phyloP scores from a whole-genome alignment of 805 yeast genomes.

The Candida awuae region DNA sequence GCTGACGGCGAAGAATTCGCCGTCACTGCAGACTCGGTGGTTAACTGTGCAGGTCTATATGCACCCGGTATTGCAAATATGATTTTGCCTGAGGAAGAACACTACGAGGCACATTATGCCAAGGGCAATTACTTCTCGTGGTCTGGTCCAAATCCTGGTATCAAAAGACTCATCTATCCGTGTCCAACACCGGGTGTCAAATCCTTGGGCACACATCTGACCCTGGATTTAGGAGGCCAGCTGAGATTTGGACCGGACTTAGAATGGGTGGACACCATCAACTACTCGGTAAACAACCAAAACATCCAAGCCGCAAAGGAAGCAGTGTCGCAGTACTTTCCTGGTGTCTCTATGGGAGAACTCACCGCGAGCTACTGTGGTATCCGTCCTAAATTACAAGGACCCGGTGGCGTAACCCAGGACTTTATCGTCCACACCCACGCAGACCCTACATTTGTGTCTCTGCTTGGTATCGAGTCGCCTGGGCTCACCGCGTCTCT shows the following conservation, averaged over 20 bases:
- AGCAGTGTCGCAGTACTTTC: slow-evolving; percentile 57
- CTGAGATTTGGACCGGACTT: slow-evolving; percentile 83
- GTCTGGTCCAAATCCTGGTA: slow-evolving; percentile 29
- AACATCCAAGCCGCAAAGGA: slow-evolving; percentile 48
- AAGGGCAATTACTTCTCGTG: slow-evolving; percentile 78
- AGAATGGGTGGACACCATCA: slow-evolving; percentile 58
- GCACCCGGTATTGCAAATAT: slow-evolving; percentile 68
- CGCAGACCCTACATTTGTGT: slow-evolving; percentile 48
- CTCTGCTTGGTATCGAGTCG: slow-evolving; percentile 76
- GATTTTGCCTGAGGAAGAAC: slow-evolving; percentile 52
- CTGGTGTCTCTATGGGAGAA: slow-evolving; percentile 43
- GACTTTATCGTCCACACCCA: slow-evolving; percentile 58
- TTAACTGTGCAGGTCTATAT: slow-evolving; percentile 74
- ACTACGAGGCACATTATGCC: slow-evolving; percentile 53
- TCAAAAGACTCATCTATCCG: slow-evolving; percentile 62
- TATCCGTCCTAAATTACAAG: slow-evolving; percentile 68
- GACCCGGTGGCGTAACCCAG: slow-evolving; percentile 43
- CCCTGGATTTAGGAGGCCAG: slow-evolving; percentile 74
- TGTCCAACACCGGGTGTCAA: slow-evolving; percentile 63
- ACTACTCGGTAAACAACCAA: slow-evolving; percentile 39
- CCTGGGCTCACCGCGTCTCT: slow-evolving; percentile 81
- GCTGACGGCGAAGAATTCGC: slow-evolving; percentile 27
- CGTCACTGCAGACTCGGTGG: slow-evolving; percentile 47
- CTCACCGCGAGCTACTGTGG: slow-evolving; percentile 70
- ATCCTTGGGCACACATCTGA: slow-evolving; percentile 84